phyloP scores from a whole-genome alignment of 768 basidiomycete species.

The Suillus clintonianus region DNA sequence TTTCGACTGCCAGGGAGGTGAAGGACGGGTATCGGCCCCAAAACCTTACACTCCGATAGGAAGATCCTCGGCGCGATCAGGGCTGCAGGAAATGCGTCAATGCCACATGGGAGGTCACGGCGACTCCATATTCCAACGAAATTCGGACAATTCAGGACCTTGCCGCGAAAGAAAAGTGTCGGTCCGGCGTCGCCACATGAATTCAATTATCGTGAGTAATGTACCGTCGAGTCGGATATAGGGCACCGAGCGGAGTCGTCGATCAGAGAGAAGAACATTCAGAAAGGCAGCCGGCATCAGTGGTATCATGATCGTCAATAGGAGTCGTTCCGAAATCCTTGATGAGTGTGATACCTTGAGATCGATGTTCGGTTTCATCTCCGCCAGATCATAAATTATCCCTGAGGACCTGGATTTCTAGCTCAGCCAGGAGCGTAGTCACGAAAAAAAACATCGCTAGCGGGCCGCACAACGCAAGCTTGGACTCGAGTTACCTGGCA shows the following conservation, averaged over 20 bases:
- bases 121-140: background rate
- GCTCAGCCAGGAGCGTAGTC: background rate
- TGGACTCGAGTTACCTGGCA: background rate
- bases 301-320: background rate
- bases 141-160: background rate
- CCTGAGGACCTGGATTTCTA: background rate
- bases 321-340: background rate
- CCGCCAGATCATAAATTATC: background rate
- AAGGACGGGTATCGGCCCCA: background rate
- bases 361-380: background rate
- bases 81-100: background rate
- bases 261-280: background rate
- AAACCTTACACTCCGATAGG: background rate
- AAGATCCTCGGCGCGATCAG: background rate
- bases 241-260: background rate
- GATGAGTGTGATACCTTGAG: background rate
- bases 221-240: background rate
- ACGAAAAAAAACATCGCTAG: background rate
- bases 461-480: background rate
- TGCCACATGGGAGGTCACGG: background rate
- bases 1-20: background rate
- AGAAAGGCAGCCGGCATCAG: background rate
- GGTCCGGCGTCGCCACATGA: background rate
- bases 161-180: background rate
- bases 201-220: background rate